Percentiles rank a stretch among this genome's conserved stretches.
These are phyloP conservation scores for Pestalotiopsis sp. DNA, from an alignment of 2,329 filamentous ascomycete genomes.

Conservation along the genomic window DNA sequence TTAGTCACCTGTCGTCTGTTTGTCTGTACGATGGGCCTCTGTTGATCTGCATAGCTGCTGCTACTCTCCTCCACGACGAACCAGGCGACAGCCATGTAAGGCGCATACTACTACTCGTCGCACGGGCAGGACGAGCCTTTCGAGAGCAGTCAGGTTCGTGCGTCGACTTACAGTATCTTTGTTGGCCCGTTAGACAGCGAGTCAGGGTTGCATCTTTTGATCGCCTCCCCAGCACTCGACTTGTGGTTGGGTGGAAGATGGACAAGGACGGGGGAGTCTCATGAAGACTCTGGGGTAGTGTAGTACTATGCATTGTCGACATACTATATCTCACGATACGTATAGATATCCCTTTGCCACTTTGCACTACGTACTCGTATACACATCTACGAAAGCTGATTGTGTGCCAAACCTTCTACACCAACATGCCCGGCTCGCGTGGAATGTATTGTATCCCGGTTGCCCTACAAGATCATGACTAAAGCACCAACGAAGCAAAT, in stretches of 20 bases:
- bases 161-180: background rate
- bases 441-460: no score
- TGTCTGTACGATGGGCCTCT: no score
- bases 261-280: background rate
- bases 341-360: no score
- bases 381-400: no score
- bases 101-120: background rate
- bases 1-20: no score
- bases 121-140: background rate
- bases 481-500: background rate
- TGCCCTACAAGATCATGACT: background rate
- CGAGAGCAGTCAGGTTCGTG: background rate
- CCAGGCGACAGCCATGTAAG: background rate
- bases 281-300: background rate
- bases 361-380: no score
- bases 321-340: no score
- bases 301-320: background rate
- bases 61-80: background rate
- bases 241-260: background rate
- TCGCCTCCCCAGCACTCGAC: background rate
- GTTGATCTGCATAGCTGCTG: background rate
- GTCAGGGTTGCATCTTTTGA: background rate
- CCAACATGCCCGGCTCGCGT: no score
- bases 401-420: no score
- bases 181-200: background rate